Percentiles rank a stretch among this genome's conserved stretches.
Conservation (phyloP, 345 rosid species). For the Pugionium dolabratum region DNA sequence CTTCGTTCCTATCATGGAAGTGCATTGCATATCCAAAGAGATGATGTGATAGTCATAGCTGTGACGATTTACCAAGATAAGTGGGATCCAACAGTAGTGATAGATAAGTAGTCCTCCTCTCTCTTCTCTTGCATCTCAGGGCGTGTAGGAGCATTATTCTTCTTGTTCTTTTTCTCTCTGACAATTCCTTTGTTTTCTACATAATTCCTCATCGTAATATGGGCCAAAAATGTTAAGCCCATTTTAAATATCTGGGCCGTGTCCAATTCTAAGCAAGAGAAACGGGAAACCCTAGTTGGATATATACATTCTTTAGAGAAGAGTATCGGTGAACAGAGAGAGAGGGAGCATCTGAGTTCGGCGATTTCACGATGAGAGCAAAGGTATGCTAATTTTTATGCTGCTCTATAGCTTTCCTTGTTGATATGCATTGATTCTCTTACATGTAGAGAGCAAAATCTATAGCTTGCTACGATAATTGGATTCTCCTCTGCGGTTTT, state of each 20-base stretch:
- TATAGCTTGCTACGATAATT: neutral
- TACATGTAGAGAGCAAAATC: neutral
- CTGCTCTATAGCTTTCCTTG: neutral
- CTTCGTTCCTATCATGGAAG: too few species aligned
- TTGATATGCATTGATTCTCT: neutral
- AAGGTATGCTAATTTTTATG: conserved; percentile 20
- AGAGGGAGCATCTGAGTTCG: conserved; percentile 3
- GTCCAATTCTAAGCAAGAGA: neutral
- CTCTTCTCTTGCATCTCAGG: too few species aligned
- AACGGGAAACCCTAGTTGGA: conserved; percentile 35
- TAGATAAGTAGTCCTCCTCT: too few species aligned
- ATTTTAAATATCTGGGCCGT: neutral
- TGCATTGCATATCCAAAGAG: too few species aligned
- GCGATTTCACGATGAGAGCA: conserved; percentile 37
- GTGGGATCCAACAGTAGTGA: too few species aligned
- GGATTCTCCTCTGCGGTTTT: neutral
- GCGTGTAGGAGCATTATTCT: too few species aligned
- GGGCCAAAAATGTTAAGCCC: conserved; percentile 13
- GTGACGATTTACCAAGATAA: neutral
- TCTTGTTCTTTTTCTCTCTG: too few species aligned
- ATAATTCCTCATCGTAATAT: neutral
- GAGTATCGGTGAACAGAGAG: neutral
- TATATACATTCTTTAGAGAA: neutral
- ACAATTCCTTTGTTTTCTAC: too few species aligned
- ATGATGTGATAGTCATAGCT: neutral